phyloP scores from a whole-genome alignment of 1,284 basidiomycete species.

The Ceratobasidium sp. region DNA sequence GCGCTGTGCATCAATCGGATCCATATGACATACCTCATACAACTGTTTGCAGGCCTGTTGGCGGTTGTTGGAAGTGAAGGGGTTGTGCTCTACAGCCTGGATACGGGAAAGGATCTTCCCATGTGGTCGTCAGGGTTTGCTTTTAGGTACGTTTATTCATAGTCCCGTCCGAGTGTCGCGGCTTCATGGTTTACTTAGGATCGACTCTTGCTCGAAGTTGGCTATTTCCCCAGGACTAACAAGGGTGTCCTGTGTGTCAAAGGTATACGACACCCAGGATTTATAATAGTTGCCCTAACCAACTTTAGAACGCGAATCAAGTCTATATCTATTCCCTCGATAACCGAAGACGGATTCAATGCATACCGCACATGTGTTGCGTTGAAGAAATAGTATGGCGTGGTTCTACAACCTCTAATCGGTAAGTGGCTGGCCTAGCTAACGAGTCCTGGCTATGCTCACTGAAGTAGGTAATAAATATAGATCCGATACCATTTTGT shows the following conservation, averaged over 20 bases:
- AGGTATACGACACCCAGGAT: neutral
- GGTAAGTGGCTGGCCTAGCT: slow-evolving; percentile 55
- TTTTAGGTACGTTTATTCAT: slow-evolving; percentile 56
- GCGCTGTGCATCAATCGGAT: neutral
- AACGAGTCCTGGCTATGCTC: slow-evolving; percentile 10
- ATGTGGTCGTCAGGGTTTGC: slow-evolving; percentile 80
- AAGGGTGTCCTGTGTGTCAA: slow-evolving; percentile 12
- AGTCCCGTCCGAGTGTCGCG: no score
- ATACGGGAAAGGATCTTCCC: slow-evolving; percentile 76
- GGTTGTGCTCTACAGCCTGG: slow-evolving; percentile 72
- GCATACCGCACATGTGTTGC: slow-evolving; percentile 61
- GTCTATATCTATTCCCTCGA: slow-evolving; percentile 24
- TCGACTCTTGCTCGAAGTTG: neutral
- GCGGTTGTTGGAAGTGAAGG: slow-evolving; percentile 64
- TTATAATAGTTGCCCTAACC: neutral
- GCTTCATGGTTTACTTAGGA: neutral
- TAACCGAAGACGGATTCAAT: slow-evolving; percentile 56
- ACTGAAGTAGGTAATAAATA: slow-evolving; percentile 26
- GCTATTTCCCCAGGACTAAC: slow-evolving; percentile 31
- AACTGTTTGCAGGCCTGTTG: slow-evolving; percentile 62
- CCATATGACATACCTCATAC: neutral
- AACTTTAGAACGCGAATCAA: neutral
- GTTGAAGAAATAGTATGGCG: slow-evolving; percentile 60
- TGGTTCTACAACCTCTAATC: slow-evolving; percentile 64
- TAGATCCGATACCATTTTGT: slow-evolving; percentile 65